phyloP scores from a whole-genome alignment of 495 filamentous ascomycete genomes.

The Thermothielavioides terrestris region DNA sequence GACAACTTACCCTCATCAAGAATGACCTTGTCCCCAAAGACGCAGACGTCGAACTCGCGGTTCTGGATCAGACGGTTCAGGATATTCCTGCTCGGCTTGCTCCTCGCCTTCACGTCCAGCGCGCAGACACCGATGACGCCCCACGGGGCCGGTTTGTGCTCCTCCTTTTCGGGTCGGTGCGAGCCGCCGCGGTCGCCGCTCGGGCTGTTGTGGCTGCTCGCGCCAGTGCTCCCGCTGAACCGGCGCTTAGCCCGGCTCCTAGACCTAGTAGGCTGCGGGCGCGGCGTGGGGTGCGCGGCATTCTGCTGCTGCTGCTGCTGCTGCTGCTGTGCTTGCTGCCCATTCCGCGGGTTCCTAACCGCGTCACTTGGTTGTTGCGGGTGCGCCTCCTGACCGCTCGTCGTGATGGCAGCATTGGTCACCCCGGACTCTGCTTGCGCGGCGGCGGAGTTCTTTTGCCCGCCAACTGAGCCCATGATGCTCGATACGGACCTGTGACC shows the following conservation, averaged over 20 bases:
- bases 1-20: slow-evolving; percentile 67
- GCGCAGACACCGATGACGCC: slow-evolving; percentile 86
- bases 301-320: slow-evolving; percentile 3
- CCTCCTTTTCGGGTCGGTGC: slow-evolving; percentile 40
- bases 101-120: slow-evolving; percentile 88
- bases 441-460: slow-evolving; percentile 25
- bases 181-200: slow-evolving; percentile 43
- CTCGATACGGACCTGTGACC: slow-evolving; percentile 24
- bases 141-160: slow-evolving; percentile 41
- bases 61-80: slow-evolving; percentile 82
- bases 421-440: slow-evolving; percentile 43
- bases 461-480: slow-evolving; percentile 30
- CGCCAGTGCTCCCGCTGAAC: slow-evolving; percentile 66
- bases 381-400: slow-evolving; percentile 34
- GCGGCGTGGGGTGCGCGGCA: slow-evolving; percentile 13
- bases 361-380: slow-evolving; percentile 30
- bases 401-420: slow-evolving; percentile 48
- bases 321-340: slow-evolving; percentile 4
- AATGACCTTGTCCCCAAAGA: slow-evolving; percentile 98
- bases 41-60: slow-evolving; percentile 88
- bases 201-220: slow-evolving; percentile 59
- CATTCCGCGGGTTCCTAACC: slow-evolving; percentile 13
- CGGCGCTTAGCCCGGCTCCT: slow-evolving; percentile 65
- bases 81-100: slow-evolving; percentile 93
- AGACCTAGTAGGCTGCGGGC: slow-evolving; percentile 48